phyloP scores from a whole-genome alignment of 73 alveolate genomes.

The Paraurostyla sp. region DNA sequence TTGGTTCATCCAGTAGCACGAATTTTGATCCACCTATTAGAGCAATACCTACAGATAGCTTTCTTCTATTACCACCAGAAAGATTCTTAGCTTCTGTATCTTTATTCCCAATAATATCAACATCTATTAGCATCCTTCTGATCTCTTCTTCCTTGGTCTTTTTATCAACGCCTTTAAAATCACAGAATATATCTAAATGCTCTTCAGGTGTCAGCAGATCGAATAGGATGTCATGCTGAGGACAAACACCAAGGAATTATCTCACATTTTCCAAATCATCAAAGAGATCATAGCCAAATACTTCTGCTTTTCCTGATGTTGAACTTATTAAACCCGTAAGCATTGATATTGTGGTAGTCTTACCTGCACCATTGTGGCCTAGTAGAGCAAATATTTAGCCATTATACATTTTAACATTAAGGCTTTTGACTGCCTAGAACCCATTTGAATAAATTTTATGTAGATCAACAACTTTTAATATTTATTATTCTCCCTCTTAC shows the following conservation, averaged over 20 bases:
- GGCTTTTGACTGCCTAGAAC: constrained; percentile 81
- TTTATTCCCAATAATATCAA: constrained; percentile 74
- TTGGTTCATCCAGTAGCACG: constrained; percentile 96
- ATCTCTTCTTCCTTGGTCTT: constrained; percentile 73
- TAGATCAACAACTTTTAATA: constrained; percentile 70
- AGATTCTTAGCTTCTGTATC: constrained; percentile 79
- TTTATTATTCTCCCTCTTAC: constrained; percentile 31
- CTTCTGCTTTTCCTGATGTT: constrained; percentile 72
- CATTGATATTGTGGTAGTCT: constrained; percentile 85
- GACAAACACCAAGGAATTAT: constrained; percentile 91
- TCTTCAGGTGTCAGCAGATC: constrained; percentile 85
- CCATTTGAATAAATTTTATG: constrained; percentile 79
- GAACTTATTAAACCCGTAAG: constrained; percentile 80
- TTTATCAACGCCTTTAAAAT: constrained; percentile 82
- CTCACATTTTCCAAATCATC: constrained; percentile 77
- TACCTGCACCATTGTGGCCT: constrained; percentile 95
- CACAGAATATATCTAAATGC: constrained; percentile 87
- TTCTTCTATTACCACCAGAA: constrained; percentile 96
- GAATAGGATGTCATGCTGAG: constrained; percentile 94
- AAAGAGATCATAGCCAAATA: constrained; percentile 55
- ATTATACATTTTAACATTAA: constrained; percentile 83
- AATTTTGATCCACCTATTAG: constrained; percentile 93
- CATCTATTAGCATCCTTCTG: constrained; percentile 74
- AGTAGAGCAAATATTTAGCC: constrained; percentile 91
- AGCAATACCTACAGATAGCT: constrained; percentile 94